Evolutionary conservation across 495 filamentous ascomycete genomes (phyloP).

Genomic region (Podospora comata): DNA sequence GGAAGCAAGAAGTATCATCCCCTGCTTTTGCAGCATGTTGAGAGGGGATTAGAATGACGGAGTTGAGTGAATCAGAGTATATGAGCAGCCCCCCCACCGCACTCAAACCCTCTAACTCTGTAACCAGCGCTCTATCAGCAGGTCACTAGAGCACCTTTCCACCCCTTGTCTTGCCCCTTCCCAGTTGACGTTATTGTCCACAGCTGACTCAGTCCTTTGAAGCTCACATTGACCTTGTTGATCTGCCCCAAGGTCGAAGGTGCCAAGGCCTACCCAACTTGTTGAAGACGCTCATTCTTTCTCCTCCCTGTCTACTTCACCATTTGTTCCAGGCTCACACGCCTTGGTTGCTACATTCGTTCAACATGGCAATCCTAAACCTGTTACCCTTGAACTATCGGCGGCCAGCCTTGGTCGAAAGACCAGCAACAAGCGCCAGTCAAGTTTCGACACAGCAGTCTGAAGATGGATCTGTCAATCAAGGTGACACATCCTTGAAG

Average conservation of each 20-base stretch:
- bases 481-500: constrained; percentile 23
- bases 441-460: constrained; percentile 25
- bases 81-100: background rate
- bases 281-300: background rate
- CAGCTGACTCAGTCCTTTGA: background rate
- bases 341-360: background rate
- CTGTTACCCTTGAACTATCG: constrained; percentile 37
- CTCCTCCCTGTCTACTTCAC: background rate
- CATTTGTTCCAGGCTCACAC: background rate
- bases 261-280: background rate
- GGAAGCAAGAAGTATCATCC: background rate
- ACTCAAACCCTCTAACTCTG: background rate
- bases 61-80: background rate
- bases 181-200: background rate
- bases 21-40: background rate
- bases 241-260: background rate
- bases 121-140: background rate
- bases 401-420: constrained; percentile 38
- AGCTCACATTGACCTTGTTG: background rate
- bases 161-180: constrained; percentile 10
- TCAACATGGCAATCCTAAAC: constrained; percentile 24
- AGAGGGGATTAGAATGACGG: background rate
- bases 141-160: background rate
- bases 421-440: constrained; percentile 24
- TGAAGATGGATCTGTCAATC: constrained; percentile 20